These are phyloP conservation scores for Yamadazyma sp. DNA, from an alignment of 805 yeast species.

Conservation along the genomic window DNA sequence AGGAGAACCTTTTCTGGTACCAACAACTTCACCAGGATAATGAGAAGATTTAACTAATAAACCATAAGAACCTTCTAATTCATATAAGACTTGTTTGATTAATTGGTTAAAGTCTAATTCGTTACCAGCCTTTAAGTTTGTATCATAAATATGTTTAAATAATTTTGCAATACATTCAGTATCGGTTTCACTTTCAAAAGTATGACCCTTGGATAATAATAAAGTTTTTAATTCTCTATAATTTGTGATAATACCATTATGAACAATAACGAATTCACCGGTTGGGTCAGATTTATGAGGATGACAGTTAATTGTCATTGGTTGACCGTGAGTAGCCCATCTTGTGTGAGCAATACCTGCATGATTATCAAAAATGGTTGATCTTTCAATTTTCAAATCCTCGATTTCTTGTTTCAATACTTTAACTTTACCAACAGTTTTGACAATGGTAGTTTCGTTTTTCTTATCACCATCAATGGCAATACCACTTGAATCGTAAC, in stretches of 20 bases:
- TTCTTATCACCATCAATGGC: slow-evolving; percentile 88
- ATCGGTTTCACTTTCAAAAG: slow-evolving; percentile 91
- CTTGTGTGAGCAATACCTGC: slow-evolving; percentile 98
- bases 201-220: slow-evolving; percentile 72
- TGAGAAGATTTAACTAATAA: slow-evolving; percentile 86
- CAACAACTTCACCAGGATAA: slow-evolving; percentile 94
- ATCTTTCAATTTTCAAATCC: slow-evolving; percentile 49
- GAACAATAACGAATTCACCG: slow-evolving; percentile 88
- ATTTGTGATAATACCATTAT: slow-evolving; percentile 97
- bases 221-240: slow-evolving; percentile 87
- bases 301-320: slow-evolving; percentile 82
- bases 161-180: slow-evolving; percentile 97
- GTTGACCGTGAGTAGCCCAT: slow-evolving; percentile 99
- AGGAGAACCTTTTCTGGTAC: slow-evolving; percentile 98
- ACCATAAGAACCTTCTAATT: slow-evolving; percentile 97
- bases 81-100: slow-evolving; percentile 87
- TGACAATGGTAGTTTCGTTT: slow-evolving; percentile 68
- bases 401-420: slow-evolving; percentile 68
- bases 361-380: slow-evolving; percentile 72
- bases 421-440: slow-evolving; percentile 89
- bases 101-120: slow-evolving; percentile 86
- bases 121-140: slow-evolving; percentile 66
- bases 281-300: slow-evolving; percentile 88
- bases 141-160: slow-evolving; percentile 85
- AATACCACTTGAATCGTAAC: slow-evolving; percentile 96